A percentile compares a stretch with the other conserved stretches of the same genome.
Evolutionary conservation across 441 rosid species (phyloP).

Genomic region (Populus hybrid): DNA sequence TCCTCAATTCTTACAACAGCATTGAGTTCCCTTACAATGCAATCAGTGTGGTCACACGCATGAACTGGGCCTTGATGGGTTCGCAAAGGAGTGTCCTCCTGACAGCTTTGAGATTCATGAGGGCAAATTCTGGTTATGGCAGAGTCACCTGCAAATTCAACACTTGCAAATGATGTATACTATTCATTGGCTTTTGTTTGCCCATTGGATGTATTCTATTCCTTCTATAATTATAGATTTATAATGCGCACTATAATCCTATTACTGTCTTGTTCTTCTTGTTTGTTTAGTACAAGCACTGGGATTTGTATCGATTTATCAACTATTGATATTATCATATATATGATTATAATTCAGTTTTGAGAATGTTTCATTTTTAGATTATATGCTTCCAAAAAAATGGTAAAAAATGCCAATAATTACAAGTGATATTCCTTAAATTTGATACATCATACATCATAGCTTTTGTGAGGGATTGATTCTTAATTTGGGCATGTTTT

Average conservation of each 20-base stretch:
- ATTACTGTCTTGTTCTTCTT: not conserved
- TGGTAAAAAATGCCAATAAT: no score
- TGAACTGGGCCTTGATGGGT: conserved; percentile 63
- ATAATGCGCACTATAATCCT: not conserved
- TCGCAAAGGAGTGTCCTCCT: conserved; percentile 48
- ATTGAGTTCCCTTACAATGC: conserved; percentile 56
- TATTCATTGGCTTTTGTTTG: not conserved
- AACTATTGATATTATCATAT: not conserved
- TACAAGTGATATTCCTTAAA: not conserved
- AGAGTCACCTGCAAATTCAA: conserved; percentile 50
- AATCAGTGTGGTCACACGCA: conserved; percentile 40
- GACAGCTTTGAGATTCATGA: conserved; percentile 60
- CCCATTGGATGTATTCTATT: not conserved
- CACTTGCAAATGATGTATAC: conserved; percentile 59
- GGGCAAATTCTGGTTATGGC: conserved; percentile 60
- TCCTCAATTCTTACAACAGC: conserved; percentile 76
- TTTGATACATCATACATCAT: not conserved
- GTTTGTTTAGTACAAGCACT: not conserved
- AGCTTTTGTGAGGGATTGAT: not conserved
- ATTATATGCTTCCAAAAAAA: not conserved
- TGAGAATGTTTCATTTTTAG: not conserved
- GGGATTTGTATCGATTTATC: not conserved
- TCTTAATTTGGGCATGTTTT: not conserved
- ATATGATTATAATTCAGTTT: not conserved
- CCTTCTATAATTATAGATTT: not conserved